Evolutionary conservation across 768 basidiomycete genomes (phyloP), one percentile per base, ranked within the genome.

Genomic region (Xanthoconium purpureum): DNA sequence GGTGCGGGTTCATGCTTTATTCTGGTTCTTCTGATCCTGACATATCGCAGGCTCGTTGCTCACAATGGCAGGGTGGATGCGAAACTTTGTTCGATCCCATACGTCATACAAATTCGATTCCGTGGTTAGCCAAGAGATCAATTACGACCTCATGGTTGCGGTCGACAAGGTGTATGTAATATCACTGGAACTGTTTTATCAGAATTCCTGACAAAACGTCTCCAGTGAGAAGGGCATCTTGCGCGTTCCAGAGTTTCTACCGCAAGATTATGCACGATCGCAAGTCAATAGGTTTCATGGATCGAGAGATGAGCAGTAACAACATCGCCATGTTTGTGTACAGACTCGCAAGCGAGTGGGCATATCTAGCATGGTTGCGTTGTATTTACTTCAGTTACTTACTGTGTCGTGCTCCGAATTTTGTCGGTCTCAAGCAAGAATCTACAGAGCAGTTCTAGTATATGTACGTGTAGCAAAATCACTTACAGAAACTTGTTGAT

Each of bases 51-150:
- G 93, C 20, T 78, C 86, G 8, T 76, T 98, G 28, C 70, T 84
- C 69, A 98, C 97, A 0, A 84, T 91, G 9, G 97, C 97, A 12
- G 84, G 85, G 4, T 99, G 94, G 93, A 94, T 97, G 55, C 83
- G 97, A 36, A 80, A 89, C 45, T 98, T 98, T 73, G 89, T 99
- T 40, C 28, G 85, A 20, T 80, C 85, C 1, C 97, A 99, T 70
- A 91, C 95, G 9, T 80, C 76, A n/a, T 99, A 99, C 76, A 87
- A 89, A 71, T 80, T 84, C 50, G 93, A 98, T 73, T 96, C 93
- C 17, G 88, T 89, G 48, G 91, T 99, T 18, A 88, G 80, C 50
- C 81, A 91, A 64, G 85, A 89, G 72, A 93, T 98, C 68, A 97
- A 94, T 66, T 97, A 95, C 68, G 97, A 99, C 73, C 80, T 98